Conservation (phyloP, 805 yeast genomes). For the Saccharomycopsis sp. region DNA sequence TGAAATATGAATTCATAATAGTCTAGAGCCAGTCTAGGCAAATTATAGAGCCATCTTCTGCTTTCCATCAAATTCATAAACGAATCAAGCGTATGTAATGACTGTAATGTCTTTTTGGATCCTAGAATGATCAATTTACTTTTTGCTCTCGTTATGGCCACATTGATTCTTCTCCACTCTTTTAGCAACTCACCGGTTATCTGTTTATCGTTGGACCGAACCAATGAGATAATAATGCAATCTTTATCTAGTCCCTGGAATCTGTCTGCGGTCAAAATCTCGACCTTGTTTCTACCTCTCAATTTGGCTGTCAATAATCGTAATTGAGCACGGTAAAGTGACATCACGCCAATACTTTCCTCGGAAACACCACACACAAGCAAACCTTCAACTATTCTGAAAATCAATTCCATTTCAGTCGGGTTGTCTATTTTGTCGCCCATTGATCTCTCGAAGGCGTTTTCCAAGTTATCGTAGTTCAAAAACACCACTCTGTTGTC, state of each 20-base stretch:
- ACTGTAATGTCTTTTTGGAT: constrained; percentile 54
- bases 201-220: constrained; percentile 63
- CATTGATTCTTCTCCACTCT: constrained; percentile 92
- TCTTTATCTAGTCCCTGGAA: constrained; percentile 96
- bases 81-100: constrained; percentile 45
- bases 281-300: constrained; percentile 38
- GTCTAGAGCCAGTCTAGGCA: constrained; percentile 40
- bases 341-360: constrained; percentile 73
- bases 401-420: constrained; percentile 61
- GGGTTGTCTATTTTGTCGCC: constrained; percentile 71
- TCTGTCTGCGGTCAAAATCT: constrained; percentile 87
- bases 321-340: constrained; percentile 81
- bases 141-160: constrained; percentile 87
- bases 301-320: constrained; percentile 34
- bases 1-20: constrained; percentile 30
- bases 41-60: constrained; percentile 57
- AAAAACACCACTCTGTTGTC: constrained; percentile 63
- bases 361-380: constrained; percentile 52
- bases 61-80: constrained; percentile 53
- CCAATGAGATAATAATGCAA: constrained; percentile 83
- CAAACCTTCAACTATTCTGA: constrained; percentile 56
- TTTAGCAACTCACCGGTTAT: constrained; percentile 70
- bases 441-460: constrained; percentile 43
- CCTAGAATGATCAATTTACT: constrained; percentile 82
- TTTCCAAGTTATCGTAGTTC: constrained; percentile 63